Base-by-base conservation (phyloP, 306 rosid genomes). In the Rosa chinensis region DNA sequence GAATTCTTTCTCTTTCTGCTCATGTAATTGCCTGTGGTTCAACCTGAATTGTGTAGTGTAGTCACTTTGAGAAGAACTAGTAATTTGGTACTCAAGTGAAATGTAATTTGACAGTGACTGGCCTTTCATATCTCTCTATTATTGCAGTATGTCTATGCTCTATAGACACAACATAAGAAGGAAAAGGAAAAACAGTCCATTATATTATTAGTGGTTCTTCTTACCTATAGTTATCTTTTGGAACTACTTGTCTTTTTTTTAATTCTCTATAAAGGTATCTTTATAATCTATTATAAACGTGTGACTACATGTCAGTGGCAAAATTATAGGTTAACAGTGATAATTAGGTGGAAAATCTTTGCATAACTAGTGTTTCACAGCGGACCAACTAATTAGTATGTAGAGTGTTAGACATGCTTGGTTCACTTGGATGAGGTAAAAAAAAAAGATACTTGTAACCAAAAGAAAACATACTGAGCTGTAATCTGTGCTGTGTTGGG, bases 11-110 rank as follows among this genome's bases (percentile, higher is more conserved):
- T 74, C 23, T 13, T 21, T 58, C 39, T 56, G 53, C 69, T 55
- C 55, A 4, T 74, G 78, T 42, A 56, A 58, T 58, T 56, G 43
- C 69, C 44, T 17, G 20, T 53, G n/a, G 66, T 73, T 25, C 20
- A 53, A 52, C 48, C 35, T 53, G 66, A 53, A 5, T 53, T 53
- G 77, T 63, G 23, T 56, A 40, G 42, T 39, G 50, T 5, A 55
- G 8, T n/a, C 77, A 55, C 42, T 56, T 56, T 39, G 66, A 55
- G 77, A 73, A 44, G 25, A 18, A 42, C 21, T 32, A 17, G 71
- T 66, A 39, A 64, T 6, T 35, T 64, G 70, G 44, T 39, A 67
- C 18, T 40, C 32, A 40, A 42, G 10, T 67, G 50, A 67, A 67
- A 67, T 67, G 50, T 20, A 67, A 20, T 67, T 40, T 37, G 50